Conservation (phyloP, 2,329 filamentous ascomycete genomes). For the Fusarium concolor region DNA sequence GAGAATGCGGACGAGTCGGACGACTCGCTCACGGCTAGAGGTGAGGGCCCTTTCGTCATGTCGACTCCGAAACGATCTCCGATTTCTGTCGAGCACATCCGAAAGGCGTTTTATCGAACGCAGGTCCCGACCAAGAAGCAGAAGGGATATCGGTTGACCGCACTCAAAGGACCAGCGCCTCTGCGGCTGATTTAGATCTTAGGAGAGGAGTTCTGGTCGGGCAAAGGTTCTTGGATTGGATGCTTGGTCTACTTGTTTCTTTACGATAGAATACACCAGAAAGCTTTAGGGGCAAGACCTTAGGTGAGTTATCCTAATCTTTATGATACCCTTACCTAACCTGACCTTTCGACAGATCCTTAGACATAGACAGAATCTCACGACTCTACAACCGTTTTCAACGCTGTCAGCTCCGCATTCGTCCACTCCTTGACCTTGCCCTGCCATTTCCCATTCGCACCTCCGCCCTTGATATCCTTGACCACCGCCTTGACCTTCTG, state of each 20-base stretch:
- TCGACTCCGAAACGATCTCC: neutral
- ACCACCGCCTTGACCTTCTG: conserved; percentile 33
- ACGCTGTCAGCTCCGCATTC: conserved; percentile 34
- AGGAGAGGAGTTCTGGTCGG: neutral
- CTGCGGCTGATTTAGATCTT: conserved; percentile 11
- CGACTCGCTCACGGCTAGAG: fast-evolving
- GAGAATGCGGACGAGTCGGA: neutral
- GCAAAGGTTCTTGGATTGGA: neutral
- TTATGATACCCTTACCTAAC: too few species aligned
- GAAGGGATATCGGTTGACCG: neutral
- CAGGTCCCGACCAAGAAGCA: conserved; percentile 3
- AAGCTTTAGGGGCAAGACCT: too few species aligned
- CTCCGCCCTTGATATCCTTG: conserved; percentile 47
- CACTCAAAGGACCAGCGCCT: neutral
- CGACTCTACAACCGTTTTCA: conserved; percentile 38
- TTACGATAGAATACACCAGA: fast-evolving
- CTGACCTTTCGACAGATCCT: neutral
- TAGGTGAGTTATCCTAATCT: too few species aligned
- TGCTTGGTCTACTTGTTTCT: neutral
- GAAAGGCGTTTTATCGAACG: conserved; percentile 16
- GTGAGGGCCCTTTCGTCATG: conserved; percentile 12
- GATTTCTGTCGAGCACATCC: conserved; percentile 5
- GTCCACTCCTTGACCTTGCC: conserved; percentile 49
- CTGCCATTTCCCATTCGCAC: conserved; percentile 49
- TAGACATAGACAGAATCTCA: neutral